Base-by-base conservation (phyloP, 2,329 filamentous ascomycete genomes). In the Ophioceras dolichostomum region DNA sequence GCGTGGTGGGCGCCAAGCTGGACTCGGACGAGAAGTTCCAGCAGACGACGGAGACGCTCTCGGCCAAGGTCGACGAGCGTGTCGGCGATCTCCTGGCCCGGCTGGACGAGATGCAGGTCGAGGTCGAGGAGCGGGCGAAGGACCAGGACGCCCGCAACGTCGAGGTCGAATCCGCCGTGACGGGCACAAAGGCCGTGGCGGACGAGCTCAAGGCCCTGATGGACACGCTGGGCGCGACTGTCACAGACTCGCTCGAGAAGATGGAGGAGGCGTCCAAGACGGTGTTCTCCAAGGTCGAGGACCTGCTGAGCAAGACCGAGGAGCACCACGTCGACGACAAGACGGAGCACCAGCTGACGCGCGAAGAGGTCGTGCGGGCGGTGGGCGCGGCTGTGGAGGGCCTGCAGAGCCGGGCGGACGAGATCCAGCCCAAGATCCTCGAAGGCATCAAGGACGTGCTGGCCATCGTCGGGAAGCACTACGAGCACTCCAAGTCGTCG, bases 171-270 rank as follows among this genome's bases (percentile, higher is more conserved):
- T 79, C 83, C 39, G 76, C 86, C 4, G 65, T 93, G 7, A 67
- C 77, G 13, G 74, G 70, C 42, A 89, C 83, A 19, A 94, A 87
- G 59, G 69, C 73, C 4, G 74, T 93, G 37, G 78, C 86, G 0
- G 88, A 95, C 43, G 91, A 96, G 47, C 73, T 96, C 41, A 89
- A 85, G 56, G 64, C 84, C 8, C 75, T 93, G 1, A 79, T 94
- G 39, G 87, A 94, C 47, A 87, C 84, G 0, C 78, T 95, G 33
- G 84, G 86, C 7, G 76, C 76, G 26, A 80, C 79, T 6, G 77
- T 94, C 38, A 83, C 80, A 0, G 85, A 93, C 38, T 81, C 83
- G 1, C 73, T 88, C 39, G 84, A 94, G 51, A 89, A 87, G 58
- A 82, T 89, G 70, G 78, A 85, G 39, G 80, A 86, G 50, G 86